Conservation (phyloP, 768 basidiomycete genomes). For the Leccinum sublutescens region DNA sequence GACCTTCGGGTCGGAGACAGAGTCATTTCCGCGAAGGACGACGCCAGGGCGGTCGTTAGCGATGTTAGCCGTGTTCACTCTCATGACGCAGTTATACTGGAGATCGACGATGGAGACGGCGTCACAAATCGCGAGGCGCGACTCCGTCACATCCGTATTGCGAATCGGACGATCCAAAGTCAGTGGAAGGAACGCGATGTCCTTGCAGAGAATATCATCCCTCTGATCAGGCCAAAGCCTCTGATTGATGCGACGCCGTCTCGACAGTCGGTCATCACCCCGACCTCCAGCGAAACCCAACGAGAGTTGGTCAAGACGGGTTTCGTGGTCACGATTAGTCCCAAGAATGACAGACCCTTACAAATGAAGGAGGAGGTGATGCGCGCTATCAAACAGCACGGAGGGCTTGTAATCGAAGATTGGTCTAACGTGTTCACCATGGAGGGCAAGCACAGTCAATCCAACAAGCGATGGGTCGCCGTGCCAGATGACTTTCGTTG, state of each 20-base stretch:
- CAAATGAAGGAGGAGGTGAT: constrained; percentile 44
- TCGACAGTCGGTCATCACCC: constrained; percentile 40
- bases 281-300: constrained; percentile 34
- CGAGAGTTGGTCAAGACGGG: constrained; percentile 49
- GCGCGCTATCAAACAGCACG: constrained; percentile 44
- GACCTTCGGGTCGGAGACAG: constrained; percentile 55
- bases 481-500: constrained; percentile 46
- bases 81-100: constrained; percentile 35
- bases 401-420: constrained; percentile 63
- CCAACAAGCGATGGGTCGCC: constrained; percentile 54
- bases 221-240: constrained; percentile 39
- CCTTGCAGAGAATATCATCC: constrained; percentile 40
- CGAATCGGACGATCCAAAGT: constrained; percentile 45
- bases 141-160: constrained; percentile 46
- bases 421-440: constrained; percentile 55
- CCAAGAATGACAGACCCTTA: constrained; percentile 34
- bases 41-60: constrained; percentile 29
- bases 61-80: constrained; percentile 33
- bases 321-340: constrained; percentile 55
- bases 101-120: constrained; percentile 38
- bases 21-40: constrained; percentile 40
- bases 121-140: constrained; percentile 27
- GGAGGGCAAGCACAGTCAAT: constrained; percentile 46
- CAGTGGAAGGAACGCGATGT: constrained; percentile 57
- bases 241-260: constrained; percentile 47